phyloP scores from a whole-genome alignment of 805 yeast genomes.

The Wickerhamiella slavikovae region DNA sequence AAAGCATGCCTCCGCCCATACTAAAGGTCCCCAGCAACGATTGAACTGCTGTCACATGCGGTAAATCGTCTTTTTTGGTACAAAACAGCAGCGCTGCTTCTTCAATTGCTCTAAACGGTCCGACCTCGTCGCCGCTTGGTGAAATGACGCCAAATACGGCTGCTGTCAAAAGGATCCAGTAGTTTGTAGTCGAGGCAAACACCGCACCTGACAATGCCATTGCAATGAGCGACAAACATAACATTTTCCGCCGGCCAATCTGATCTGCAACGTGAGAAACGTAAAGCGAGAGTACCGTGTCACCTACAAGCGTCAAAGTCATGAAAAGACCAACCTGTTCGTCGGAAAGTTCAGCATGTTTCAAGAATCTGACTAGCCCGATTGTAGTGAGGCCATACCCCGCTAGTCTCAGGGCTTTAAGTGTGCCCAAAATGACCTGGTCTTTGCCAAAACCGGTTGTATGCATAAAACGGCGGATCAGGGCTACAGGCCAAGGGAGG shows the following conservation, averaged over 20 bases:
- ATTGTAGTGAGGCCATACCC: slow-evolving; percentile 69
- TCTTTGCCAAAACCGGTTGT: too few relatives aligned
- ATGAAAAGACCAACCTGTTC: slow-evolving; percentile 53
- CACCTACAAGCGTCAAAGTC: slow-evolving; percentile 66
- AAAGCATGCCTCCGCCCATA: slow-evolving; percentile 48
- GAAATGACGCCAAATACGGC: slow-evolving; percentile 74
- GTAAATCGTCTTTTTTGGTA: slow-evolving; percentile 27
- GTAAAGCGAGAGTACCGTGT: slow-evolving; percentile 44
- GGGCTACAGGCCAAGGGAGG: too few relatives aligned
- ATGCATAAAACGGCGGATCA: too few relatives aligned
- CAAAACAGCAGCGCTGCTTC: slow-evolving; percentile 68
- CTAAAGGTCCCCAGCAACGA: slow-evolving; percentile 52
- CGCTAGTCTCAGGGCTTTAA: slow-evolving; percentile 48
- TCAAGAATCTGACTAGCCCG: slow-evolving; percentile 47
- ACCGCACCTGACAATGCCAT: slow-evolving; percentile 49
- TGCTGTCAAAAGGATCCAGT: slow-evolving; percentile 35
- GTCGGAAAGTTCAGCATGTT: slow-evolving; percentile 32
- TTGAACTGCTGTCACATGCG: slow-evolving; percentile 59
- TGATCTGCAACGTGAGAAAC: slow-evolving; percentile 61
- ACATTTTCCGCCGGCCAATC: slow-evolving; percentile 46
- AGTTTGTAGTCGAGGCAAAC: slow-evolving; percentile 38
- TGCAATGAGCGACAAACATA: slow-evolving; percentile 40
- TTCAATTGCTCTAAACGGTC: slow-evolving; percentile 74
- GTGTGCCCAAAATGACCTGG: too few relatives aligned
- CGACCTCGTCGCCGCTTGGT: slow-evolving; percentile 78